These are phyloP conservation scores for Dictyophora rubrovolvata DNA, from an alignment of 768 basidiomycete species.

Conservation along the genomic window DNA sequence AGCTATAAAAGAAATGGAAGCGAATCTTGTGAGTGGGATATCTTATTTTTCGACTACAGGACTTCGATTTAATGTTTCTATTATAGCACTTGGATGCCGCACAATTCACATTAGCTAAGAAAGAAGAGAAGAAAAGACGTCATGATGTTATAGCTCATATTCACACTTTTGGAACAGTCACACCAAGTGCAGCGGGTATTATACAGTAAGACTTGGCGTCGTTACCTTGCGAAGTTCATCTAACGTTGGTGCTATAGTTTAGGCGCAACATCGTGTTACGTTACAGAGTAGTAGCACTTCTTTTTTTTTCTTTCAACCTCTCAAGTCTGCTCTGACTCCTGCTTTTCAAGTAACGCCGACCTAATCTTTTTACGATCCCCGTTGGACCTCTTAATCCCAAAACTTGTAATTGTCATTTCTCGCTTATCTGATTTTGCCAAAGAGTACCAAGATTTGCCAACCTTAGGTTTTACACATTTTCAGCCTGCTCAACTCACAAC, in stretches of 20 bases:
- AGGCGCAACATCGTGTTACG: conserved; percentile 97
- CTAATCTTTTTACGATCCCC: conserved; percentile 91
- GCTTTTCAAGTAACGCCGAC: conserved; percentile 78
- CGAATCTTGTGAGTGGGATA: conserved; percentile 64
- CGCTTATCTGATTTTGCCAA: conserved; percentile 78
- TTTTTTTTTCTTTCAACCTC: conserved; percentile 1
- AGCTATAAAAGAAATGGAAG: conserved; percentile 90
- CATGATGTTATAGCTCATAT: conserved; percentile 99
- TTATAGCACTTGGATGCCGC: conserved; percentile 67
- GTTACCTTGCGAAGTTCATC: background rate
- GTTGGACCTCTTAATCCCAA: conserved; percentile 72
- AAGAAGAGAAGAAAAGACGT: conserved; percentile 92
- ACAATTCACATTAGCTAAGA: conserved; percentile 86
- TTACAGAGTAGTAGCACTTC: conserved; percentile 73
- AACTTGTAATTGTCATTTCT: conserved; percentile 84
- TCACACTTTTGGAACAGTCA: conserved; percentile 89
- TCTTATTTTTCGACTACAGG: background rate
- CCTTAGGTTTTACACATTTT: conserved; percentile 97
- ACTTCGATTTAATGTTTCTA: background rate
- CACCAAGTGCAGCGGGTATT: conserved; percentile 90
- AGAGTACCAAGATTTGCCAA: conserved; percentile 80
- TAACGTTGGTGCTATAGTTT: conserved; percentile 36
- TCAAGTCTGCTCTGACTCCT: background rate
- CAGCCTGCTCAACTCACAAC: conserved; percentile 98
- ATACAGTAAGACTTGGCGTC: conserved; percentile 58